Percentiles rank a stretch among this genome's conserved stretches.
phyloP scores from a whole-genome alignment of 805 yeast species.

The Teunomyces atbi region DNA sequence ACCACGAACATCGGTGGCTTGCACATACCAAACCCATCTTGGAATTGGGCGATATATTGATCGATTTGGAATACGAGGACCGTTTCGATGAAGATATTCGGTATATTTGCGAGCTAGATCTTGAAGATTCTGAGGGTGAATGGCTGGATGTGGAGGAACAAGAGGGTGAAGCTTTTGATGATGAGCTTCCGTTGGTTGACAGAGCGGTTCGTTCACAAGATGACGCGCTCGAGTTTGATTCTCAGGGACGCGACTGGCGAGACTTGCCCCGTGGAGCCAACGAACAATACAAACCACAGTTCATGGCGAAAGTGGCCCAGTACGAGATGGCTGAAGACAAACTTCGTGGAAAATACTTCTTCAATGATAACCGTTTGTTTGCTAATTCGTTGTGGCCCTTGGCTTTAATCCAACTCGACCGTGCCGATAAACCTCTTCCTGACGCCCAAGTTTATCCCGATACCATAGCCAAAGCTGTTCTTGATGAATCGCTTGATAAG shows the following conservation, averaged over 20 bases:
- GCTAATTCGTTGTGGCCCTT: no score
- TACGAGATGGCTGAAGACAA: conserved; percentile 14
- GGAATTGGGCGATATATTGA: conserved; percentile 53
- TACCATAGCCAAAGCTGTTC: conserved; percentile 55
- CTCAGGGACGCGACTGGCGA: conserved; percentile 67
- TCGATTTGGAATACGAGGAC: conserved; percentile 59
- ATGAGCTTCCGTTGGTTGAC: conserved; percentile 7
- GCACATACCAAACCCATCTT: conserved; percentile 20
- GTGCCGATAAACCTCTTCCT: no score
- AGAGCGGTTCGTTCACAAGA: conserved; percentile 9
- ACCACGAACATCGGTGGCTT: conserved; percentile 13
- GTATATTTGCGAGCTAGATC: conserved; percentile 60
- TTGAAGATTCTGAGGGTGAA: conserved; percentile 27
- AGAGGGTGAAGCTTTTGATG: conserved; percentile 12
- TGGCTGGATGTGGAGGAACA: conserved; percentile 15
- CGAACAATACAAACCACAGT: conserved; percentile 21
- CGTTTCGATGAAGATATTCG: conserved; percentile 66
- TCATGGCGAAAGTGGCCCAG: conserved; percentile 15
- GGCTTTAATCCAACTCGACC: no score
- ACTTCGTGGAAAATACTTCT: no score
- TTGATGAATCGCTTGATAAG: conserved; percentile 27
- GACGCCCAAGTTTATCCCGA: conserved; percentile 45
- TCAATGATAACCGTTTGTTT: no score
- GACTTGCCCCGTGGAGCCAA: conserved; percentile 66
- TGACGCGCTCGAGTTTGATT: conserved; percentile 41